Evolutionary conservation across 164 flowering plant species (phyloP), one percentile per base, ranked within the genome.

Genomic region (Stephania yunnanensis): DNA sequence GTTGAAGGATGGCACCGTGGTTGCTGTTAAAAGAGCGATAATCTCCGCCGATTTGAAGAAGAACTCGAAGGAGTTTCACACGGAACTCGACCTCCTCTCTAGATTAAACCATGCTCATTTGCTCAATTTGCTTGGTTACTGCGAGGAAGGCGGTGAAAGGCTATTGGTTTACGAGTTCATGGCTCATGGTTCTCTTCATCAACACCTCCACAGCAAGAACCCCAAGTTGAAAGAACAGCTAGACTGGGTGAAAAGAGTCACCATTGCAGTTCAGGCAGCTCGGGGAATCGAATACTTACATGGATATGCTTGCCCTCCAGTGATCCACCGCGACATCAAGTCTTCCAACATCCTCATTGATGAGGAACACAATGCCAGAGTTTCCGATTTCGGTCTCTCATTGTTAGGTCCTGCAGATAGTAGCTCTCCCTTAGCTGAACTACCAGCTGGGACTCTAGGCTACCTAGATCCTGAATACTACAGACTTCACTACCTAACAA

Each of bases 131-230:
- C 90, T 93, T 5, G 99, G 99, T 66, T 93, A 93, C 74, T 95
- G 99, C 71, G 99, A 95, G 83, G 98, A 95, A 85, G 97, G 92
- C 7, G 89, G 88, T 36, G 93, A 95, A 74, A 82, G 98, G 85
- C 97, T 93, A 75, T 84, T 95, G 46, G 99, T 95, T n/a, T 95
- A 95, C 29, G 99, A 95, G 85, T 95, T 85, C 84, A 95, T 95
- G 99, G 98, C 98, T 36, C 88, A 95, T 83, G 99, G 99, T 0
- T 93, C 99, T 7, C 73, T 93, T 75, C 95, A 95, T 72, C 90
- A 95, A 71, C 99, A 91, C 79, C 91, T 95, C 68, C 99, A 93
- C 70, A 89, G 92, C n/a, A 87, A 87, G 85, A 84, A 86, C 83
- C 84, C 80, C 15, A 83, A 87, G 55, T 67, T 82, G 52, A 93